Evolutionary conservation across 2,329 filamentous ascomycete species (phyloP), one percentile per base, ranked within the genome.

Genomic region (Exophiala sp.): DNA sequence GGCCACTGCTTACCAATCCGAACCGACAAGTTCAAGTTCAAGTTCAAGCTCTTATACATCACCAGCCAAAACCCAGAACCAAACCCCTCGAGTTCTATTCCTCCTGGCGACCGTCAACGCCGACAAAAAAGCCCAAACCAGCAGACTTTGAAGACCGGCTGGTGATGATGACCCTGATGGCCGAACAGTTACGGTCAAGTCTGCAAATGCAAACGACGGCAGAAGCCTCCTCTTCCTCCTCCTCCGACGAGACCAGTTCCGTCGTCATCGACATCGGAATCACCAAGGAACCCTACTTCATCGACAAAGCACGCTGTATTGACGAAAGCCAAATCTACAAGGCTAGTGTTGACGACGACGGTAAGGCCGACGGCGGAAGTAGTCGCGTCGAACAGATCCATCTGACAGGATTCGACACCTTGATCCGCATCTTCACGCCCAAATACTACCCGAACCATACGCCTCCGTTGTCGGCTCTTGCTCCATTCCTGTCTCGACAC

Each of bases 101-200:
- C 70, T 83, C 1, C 77, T 83, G 46, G 79, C 79, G 38, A 82
- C 77, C 0, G 74, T 80, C 60, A 84, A 84, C 70, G 81, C 81
- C 14, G 81, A 84, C 63, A 83, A 83, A 59, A n/a, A 74, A 77
- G 10, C 65, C 70, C 22, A 73, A 73, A 54, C 72, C 72, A 1
- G 72, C 71, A 14, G 61, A 62, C 7, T 75, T 75, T 46, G 72
- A 74, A 60, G 71, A 74, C 56, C 66, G 73, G 7, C 62, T 75
- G 18, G 66, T 65, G 11, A 74, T 75, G 72, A 75, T 75, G 73
- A 65, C 66, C 38, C 52, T 73, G 7, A 70, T 74, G 40, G 73
- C 73, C 0, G 62, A 67, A 30, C 69, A 74, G 46, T 58, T 75
- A 46, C 70, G 51, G 18, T 39, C 45, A 11, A 16, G 7, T n/a